A percentile compares a stretch with the other conserved stretches of the same genome.
Conservation (phyloP, 163 green algal genomes). For the Scenedesmus sp. region DNA sequence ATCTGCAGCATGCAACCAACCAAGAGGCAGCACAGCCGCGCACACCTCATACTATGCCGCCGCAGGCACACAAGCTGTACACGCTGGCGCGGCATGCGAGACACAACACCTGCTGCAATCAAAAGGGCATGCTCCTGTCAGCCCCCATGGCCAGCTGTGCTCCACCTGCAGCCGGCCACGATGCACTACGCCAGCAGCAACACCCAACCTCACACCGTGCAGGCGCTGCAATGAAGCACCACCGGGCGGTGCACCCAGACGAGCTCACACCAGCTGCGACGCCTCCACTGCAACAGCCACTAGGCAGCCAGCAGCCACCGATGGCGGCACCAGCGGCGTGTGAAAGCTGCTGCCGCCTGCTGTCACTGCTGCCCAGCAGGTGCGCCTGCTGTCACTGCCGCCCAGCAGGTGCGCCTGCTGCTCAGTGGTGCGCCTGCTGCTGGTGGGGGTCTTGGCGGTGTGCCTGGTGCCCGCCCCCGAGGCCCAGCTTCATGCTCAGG, state of each 20-base stretch:
- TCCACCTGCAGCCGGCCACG: not conserved
- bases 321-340: not conserved
- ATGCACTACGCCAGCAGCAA: not conserved
- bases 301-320: no score
- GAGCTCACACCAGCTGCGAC: not conserved
- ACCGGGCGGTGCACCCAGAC: not conserved
- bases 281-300: not conserved
- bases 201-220: not conserved
- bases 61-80: not conserved
- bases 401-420: not conserved
- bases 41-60: not conserved
- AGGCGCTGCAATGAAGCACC: not conserved
- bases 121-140: not conserved
- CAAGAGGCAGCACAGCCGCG: not conserved
- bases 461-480: not conserved
- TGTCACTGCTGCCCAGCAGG: not conserved
- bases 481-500: conserved; percentile 48
- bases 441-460: not conserved
- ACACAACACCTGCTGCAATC: not conserved
- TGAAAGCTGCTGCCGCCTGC: not conserved
- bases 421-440: conserved; percentile 9
- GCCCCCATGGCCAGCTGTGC: not conserved
- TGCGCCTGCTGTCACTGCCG: not conserved
- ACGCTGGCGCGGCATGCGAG: not conserved
- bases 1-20: not conserved